phyloP scores from a whole-genome alignment of 108 stramenopile genomes.

The Stephanodiscus minutulus region DNA sequence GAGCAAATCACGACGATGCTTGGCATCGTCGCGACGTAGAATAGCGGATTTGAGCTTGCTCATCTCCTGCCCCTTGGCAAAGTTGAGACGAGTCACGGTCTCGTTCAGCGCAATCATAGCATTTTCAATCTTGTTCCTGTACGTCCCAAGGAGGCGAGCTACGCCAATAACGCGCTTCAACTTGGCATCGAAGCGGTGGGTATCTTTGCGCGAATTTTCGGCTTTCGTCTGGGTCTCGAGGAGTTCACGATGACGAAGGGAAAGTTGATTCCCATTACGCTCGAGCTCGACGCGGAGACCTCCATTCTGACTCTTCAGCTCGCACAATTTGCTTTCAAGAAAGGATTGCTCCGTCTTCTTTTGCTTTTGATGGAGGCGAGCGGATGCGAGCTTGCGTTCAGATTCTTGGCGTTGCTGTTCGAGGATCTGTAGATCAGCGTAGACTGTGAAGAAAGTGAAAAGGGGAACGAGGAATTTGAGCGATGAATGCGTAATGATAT shows the following conservation, averaged over 20 bases:
- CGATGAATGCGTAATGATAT: not conserved
- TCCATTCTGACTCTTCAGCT: slow-evolving; percentile 76
- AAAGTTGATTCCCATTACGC: slow-evolving; percentile 59
- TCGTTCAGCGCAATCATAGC: slow-evolving; percentile 46
- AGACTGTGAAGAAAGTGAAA: slow-evolving; percentile 44
- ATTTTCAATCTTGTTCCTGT: slow-evolving; percentile 55
- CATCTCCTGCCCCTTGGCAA: slow-evolving; percentile 38
- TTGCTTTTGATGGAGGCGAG: slow-evolving; percentile 59
- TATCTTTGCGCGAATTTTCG: slow-evolving; percentile 48
- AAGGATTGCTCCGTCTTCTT: slow-evolving; percentile 54
- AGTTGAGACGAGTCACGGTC: slow-evolving; percentile 39
- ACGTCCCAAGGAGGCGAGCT: slow-evolving; percentile 42
- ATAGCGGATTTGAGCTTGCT: slow-evolving; percentile 36
- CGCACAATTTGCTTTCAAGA: slow-evolving; percentile 63
- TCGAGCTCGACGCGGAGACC: slow-evolving; percentile 61
- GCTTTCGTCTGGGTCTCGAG: slow-evolving; percentile 46
- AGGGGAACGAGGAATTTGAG: not conserved
- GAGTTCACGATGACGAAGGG: slow-evolving; percentile 53
- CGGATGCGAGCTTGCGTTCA: slow-evolving; percentile 61
- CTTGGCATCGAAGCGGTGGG: slow-evolving; percentile 60
- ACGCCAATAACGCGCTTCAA: slow-evolving; percentile 58
- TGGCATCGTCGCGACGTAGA: slow-evolving; percentile 41
- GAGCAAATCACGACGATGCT: slow-evolving; percentile 46
- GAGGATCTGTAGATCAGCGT: slow-evolving; percentile 77
- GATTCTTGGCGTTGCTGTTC: slow-evolving; percentile 86